Base-by-base conservation (phyloP, 257 asterid species). In the Perilla frutescens region DNA sequence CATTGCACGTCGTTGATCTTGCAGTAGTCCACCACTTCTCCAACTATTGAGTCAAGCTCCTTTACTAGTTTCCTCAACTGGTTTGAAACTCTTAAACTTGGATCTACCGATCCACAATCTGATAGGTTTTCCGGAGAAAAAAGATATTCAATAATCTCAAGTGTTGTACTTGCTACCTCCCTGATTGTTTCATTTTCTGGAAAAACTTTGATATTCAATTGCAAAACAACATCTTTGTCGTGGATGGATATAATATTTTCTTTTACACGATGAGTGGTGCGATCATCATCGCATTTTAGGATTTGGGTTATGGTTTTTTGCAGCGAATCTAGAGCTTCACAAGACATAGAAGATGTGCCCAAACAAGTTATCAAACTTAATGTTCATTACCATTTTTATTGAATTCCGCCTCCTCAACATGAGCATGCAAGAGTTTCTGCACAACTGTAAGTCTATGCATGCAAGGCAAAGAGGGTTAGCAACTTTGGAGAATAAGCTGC, bases 301-400 rank as follows among this genome's bases (percentile, higher is more conserved):
- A 72, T 10, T 3, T 49, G 15, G 14, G n/a, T 2, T 36, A 61
- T 14, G 62, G 54, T 36, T 39, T 72, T 53, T 39, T 5, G n/a
- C 7, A 72, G 70, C 4, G 70, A 60, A 36, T 36, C 51, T 10
- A 70, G 58, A 70, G 58, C 56, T 41, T 65, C 48, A 57, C 43
- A 57, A 41, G 75, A 67, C 75, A 70, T 70, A 11, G 6, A 4
- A 43, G 20, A 20, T 49, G 20, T 49, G 5, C 55, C 3, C 55
- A 12, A 12, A 49, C 55, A 49, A 49, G 12, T 49, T 49, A 4
- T 49, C 20, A 4, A 49, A 49, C 20, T 11, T 43, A 6, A 20
- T 20, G 26, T 20, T 20, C 26, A 20, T 20, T 1, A 20, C 26
- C 26, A 20, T 20, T n/a, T n/a, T n/a, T n/a, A n/a, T n/a, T n/a